Conservation (phyloP, 2,329 filamentous ascomycete species). For the Alternaria infectoria region DNA sequence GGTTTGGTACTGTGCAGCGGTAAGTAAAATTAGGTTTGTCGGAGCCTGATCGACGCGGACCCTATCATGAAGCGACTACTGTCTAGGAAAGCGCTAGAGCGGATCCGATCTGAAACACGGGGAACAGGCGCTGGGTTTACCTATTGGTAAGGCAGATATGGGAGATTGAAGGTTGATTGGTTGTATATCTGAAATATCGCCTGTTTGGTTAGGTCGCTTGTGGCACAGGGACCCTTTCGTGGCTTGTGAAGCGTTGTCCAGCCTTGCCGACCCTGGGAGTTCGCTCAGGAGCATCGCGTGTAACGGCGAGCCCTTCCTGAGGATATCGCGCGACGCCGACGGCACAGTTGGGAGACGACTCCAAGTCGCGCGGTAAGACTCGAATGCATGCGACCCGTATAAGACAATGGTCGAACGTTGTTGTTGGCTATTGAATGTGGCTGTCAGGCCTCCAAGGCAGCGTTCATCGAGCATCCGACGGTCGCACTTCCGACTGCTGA, state of each 20-base stretch:
- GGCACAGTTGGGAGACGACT: background rate
- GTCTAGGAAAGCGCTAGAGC: conserved; percentile 22
- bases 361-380: background rate
- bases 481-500: background rate
- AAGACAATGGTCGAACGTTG: background rate
- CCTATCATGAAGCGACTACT: conserved; percentile 28
- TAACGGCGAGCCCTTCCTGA: background rate
- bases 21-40: conserved; percentile 16
- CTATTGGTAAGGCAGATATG: conserved; percentile 20
- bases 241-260: conserved; percentile 17
- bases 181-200: conserved; percentile 15
- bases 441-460: background rate
- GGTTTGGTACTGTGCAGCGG: conserved; percentile 18
- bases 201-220: conserved; percentile 16
- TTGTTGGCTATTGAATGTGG: background rate
- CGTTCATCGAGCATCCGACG: background rate
- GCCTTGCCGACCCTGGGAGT: conserved; percentile 15
- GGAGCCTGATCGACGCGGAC: conserved; percentile 30
- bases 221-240: conserved; percentile 17
- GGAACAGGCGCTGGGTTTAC: conserved; percentile 7
- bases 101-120: conserved; percentile 30
- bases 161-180: conserved; percentile 18
- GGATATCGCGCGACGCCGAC: background rate
- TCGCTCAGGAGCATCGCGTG: conserved; percentile 12
- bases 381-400: background rate